Conservation (phyloP, 768 basidiomycete genomes). For the Myochromella boudieri region DNA sequence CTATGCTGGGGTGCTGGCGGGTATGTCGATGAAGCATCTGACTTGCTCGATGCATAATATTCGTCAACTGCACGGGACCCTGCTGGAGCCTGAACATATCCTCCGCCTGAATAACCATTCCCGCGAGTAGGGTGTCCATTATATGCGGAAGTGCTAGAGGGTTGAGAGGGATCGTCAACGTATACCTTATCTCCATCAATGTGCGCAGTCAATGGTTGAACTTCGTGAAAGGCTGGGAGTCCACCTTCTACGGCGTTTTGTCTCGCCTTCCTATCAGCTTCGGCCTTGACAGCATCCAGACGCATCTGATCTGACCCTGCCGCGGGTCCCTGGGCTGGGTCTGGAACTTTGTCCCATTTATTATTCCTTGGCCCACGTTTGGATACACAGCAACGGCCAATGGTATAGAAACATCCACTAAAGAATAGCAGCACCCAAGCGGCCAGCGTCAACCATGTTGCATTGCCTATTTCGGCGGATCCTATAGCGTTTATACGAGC, state of each 20-base stretch:
- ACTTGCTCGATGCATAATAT: slow-evolving; percentile 52
- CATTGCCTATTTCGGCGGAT: slow-evolving; percentile 78
- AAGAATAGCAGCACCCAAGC: slow-evolving; percentile 88
- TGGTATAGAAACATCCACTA: slow-evolving; percentile 82
- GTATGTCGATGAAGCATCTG: slow-evolving; percentile 30
- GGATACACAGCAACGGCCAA: slow-evolving; percentile 84
- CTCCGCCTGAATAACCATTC: slow-evolving; percentile 42
- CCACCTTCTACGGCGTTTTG: slow-evolving; percentile 62
- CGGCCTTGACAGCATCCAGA: slow-evolving; percentile 83
- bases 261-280: slow-evolving; percentile 77
- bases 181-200: slow-evolving; percentile 58
- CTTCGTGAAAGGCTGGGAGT: slow-evolving; percentile 74
- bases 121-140: slow-evolving; percentile 30
- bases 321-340: slow-evolving; percentile 23
- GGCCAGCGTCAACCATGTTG: slow-evolving; percentile 87
- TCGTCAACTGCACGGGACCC: slow-evolving; percentile 77
- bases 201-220: slow-evolving; percentile 65
- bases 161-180: slow-evolving; percentile 47
- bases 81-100: slow-evolving; percentile 62
- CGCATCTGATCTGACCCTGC: slow-evolving; percentile 72
- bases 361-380: slow-evolving; percentile 42
- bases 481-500: slow-evolving; percentile 81
- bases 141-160: slow-evolving; percentile 22
- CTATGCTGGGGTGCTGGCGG: slow-evolving; percentile 49
- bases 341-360: slow-evolving; percentile 38